Conservation (phyloP, 352 stramenopile genomes). For the Thalassiosira ordinaria region DNA sequence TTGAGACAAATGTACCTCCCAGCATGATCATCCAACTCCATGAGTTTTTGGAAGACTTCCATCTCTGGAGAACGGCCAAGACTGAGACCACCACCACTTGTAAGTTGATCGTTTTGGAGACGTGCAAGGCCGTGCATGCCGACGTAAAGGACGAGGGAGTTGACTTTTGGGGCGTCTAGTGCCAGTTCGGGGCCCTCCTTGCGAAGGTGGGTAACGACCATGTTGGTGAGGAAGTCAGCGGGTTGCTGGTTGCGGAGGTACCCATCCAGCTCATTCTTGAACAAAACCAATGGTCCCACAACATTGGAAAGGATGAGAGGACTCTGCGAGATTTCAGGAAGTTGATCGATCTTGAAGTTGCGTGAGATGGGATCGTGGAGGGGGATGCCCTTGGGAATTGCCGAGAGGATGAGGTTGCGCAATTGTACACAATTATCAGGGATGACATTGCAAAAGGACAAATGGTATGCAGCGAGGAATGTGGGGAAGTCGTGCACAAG, state of each 20-base stretch:
- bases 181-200: constrained; percentile 85
- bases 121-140: constrained; percentile 84
- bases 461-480: constrained; percentile 97
- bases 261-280: constrained; percentile 95
- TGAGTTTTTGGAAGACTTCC: constrained; percentile 94
- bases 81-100: no score
- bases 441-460: constrained; percentile 98
- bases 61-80: constrained; percentile 82
- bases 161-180: constrained; percentile 92
- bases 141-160: constrained; percentile 91
- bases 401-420: constrained; percentile 97
- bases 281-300: constrained; percentile 90
- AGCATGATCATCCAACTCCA: constrained; percentile 93
- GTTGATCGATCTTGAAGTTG: constrained; percentile 96
- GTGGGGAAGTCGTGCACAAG: constrained; percentile 98
- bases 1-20: constrained; percentile 98
- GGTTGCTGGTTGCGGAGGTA: constrained; percentile 90
- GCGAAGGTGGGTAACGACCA: constrained; percentile 76
- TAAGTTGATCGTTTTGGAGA: constrained; percentile 86
- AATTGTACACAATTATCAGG: constrained; percentile 97
- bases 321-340: constrained; percentile 95
- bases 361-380: constrained; percentile 97
- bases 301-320: constrained; percentile 95
- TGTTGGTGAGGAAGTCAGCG: constrained; percentile 81
- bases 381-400: constrained; percentile 96